These are phyloP conservation scores for Novymonas esmeraldas DNA, from an alignment of 208 protist species.

Conservation along the genomic window DNA sequence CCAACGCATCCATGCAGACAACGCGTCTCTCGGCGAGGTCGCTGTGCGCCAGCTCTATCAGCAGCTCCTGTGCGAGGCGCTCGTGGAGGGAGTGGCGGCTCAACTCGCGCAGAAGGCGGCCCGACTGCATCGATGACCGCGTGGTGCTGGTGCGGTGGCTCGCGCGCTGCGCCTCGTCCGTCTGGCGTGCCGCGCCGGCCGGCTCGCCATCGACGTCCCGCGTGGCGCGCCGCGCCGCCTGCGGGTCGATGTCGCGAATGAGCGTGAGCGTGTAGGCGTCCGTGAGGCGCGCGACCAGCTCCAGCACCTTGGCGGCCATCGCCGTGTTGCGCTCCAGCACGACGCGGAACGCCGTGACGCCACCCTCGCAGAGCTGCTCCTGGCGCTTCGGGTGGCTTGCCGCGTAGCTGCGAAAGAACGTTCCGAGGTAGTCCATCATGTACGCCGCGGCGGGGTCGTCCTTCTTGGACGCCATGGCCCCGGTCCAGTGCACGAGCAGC, in stretches of 20 bases:
- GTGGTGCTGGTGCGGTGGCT: slow-evolving; percentile 51
- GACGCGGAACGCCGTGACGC: slow-evolving; percentile 58
- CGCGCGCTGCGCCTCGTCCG: slow-evolving; percentile 22
- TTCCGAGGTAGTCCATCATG: slow-evolving; percentile 66
- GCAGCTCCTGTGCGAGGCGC: slow-evolving; percentile 64
- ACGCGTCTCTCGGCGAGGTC: slow-evolving; percentile 31
- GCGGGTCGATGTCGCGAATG: slow-evolving; percentile 88
- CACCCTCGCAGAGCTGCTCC: slow-evolving; percentile 57
- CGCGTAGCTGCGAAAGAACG: slow-evolving; percentile 85
- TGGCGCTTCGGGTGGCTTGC: slow-evolving; percentile 78
- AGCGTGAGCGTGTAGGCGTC: slow-evolving; percentile 81
- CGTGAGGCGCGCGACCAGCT: slow-evolving; percentile 58
- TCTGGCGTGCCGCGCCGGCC: slow-evolving; percentile 4
- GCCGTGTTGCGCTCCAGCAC: slow-evolving; percentile 46
- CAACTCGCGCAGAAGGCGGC: slow-evolving; percentile 79
- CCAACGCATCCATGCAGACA: slow-evolving; percentile 67
- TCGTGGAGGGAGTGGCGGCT: slow-evolving; percentile 88
- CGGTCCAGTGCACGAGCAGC: slow-evolving; percentile 68
- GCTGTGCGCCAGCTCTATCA: slow-evolving; percentile 60
- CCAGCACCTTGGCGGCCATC: slow-evolving; percentile 46
- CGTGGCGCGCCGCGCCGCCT: slow-evolving; percentile 39
- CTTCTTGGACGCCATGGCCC: slow-evolving; percentile 35
- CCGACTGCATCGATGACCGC: slow-evolving; percentile 73
- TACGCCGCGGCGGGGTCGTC: slow-evolving; percentile 38
- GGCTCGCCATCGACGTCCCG: slow-evolving; percentile 24